A percentile compares a stretch with the other conserved stretches of the same genome.
Evolutionary conservation across 2,329 filamentous ascomycete genomes (phyloP).

Genomic region (Cordyceps javanica): DNA sequence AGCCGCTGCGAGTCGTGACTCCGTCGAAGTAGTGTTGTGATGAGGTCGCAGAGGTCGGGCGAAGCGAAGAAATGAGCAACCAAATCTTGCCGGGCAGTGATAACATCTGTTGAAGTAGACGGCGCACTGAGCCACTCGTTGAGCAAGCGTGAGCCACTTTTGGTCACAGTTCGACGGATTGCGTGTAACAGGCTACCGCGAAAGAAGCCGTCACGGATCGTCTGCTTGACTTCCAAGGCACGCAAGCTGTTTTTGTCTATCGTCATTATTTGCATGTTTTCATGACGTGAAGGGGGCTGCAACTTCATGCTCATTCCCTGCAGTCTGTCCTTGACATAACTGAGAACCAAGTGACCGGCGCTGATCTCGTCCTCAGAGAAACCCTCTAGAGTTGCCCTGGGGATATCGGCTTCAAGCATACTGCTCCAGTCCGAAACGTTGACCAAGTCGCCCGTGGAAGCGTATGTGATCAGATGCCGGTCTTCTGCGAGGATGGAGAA

Average conservation of each 20-base stretch:
- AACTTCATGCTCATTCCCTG: constrained; percentile 74
- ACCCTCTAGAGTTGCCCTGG: constrained; percentile 40
- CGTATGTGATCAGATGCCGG: constrained; percentile 69
- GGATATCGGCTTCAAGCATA: constrained; percentile 70
- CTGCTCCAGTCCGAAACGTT: constrained; percentile 61
- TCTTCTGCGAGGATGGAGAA: constrained; percentile 68
- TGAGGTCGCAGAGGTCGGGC: constrained; percentile 60
- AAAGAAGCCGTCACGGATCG: constrained; percentile 70
- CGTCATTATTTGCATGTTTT: constrained; percentile 70
- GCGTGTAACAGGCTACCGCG: constrained; percentile 85
- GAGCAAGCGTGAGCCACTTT: constrained; percentile 79
- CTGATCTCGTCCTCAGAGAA: constrained; percentile 66
- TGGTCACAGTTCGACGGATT: constrained; percentile 84
- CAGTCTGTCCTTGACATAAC: constrained; percentile 75
- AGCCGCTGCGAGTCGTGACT: constrained; percentile 84
- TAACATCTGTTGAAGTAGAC: constrained; percentile 76
- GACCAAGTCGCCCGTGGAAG: constrained; percentile 40
- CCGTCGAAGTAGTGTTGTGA: constrained; percentile 61
- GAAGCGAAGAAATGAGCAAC: constrained; percentile 68
- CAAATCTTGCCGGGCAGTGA: constrained; percentile 73
- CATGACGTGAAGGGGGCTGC: constrained; percentile 71
- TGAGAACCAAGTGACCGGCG: constrained; percentile 74
- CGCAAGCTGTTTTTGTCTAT: constrained; percentile 91
- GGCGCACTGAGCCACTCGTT: constrained; percentile 83
- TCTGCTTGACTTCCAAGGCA: constrained; percentile 82